Evolutionary conservation across 805 yeast genomes (phyloP), one percentile per base, ranked within the genome.

Genomic region (Isabelozyma heimii): DNA sequence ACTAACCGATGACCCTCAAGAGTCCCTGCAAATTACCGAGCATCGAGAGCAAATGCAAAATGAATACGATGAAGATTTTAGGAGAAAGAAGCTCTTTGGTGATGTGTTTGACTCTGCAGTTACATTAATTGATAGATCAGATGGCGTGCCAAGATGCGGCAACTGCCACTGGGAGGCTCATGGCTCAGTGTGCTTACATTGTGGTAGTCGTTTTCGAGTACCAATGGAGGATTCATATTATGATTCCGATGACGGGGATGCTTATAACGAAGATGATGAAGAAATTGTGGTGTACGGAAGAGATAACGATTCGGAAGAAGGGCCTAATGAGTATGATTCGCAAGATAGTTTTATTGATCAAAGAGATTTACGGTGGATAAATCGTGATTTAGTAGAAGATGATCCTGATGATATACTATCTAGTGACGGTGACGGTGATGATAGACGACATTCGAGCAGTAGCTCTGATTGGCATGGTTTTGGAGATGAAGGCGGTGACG

Each of bases 81-180:
- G 63, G 20, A 64, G 65, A 3, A 60, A 70, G 30, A 59, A 56
- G 2, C 60, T 83, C 40, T 85, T 81, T 63, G 76, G 76, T 2
- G 76, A 74, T 33, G 60, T 76, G 2, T 84, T 85, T 62, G 66
- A 72, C n/a, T 60, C 75, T 14, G 79, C 82, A 2, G 63, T 73
- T 13, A 83, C 85, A 0, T 63, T 82, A 2, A 69, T 84, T 1
- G 91, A 85, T 57, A 70, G 69, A 27, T 80, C 81, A 27, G 92
- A 87, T 57, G 91, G 91, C 2, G 88, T 87, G 8, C 81, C 87
- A 0, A 66, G 92, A 47, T 87, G 94, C 59, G 80, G 87, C 7
- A 78, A 81, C 48, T 87, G 94, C 61, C 90, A 84, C 58, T 87
- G 92, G 92, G 92, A 87, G 57, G 82, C 86, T 0, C 81, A 80